Base-by-base conservation (phyloP, 805 yeast species). In the Hermanozyma aechmeae region DNA sequence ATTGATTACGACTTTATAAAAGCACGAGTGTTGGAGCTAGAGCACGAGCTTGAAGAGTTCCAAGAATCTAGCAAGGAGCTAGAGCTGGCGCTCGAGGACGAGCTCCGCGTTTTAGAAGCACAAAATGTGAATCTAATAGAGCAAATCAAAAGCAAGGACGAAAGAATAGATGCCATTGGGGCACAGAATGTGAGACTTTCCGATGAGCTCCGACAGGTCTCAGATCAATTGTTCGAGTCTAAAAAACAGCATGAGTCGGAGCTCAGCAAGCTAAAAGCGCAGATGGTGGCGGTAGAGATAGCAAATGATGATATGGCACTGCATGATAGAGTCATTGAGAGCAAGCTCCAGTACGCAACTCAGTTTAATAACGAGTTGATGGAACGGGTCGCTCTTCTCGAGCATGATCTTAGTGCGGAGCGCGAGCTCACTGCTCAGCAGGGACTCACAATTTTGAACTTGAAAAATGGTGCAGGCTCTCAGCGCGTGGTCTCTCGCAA, bases 71-170 rank as follows among this genome's bases (percentile, higher is more conserved):
- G 65, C 32, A 58, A 51, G 29, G 71, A 64, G 25, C 45, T 65
- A 18, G 71, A 65, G 31, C 61, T 48, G 27, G 68, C 66, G 1
- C 46, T 64, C 24, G 71, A 65, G 33, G 56, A 51, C n/a, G 71
- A 65, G 32, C 46, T 65, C 13, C 51, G 50, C 25, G 51, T 42
- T 7, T 37, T 58, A 13, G 69, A 62, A 29, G 13, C 34, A 4
- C 35, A 40, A 6, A 56, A 56, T 26, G 29, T 32, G 2, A 21
- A 33, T 3, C 33, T 58, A 15, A 30, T 32, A 10, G 24, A 32
- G 3, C 38, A 40, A n/a, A 23, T 43, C 5, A 37, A 45, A 11
- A 24, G 32, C 7, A 38, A 42, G 14, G 53, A 47, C 11, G 29
- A 30, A 4, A 50, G 50, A 18, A 24, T 53, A 1, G 31, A 38